Evolutionary conservation across 768 basidiomycete genomes (phyloP), one percentile per base, ranked within the genome.

Genomic region (Hydnum rufescens): DNA sequence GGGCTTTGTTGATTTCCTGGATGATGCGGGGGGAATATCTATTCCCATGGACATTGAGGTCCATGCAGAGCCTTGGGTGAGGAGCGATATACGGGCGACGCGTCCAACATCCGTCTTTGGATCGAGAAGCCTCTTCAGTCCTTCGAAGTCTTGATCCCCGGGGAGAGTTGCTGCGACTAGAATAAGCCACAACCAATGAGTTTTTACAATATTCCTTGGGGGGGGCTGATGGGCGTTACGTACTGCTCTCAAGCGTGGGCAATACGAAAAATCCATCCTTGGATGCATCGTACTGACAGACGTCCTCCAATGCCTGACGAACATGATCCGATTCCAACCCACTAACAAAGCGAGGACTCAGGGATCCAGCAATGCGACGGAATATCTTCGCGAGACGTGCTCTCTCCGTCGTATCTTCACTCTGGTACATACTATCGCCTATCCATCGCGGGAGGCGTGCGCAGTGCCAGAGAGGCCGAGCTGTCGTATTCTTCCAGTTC

Each of bases 181-280:
- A 39, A 39, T 39, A 39, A 13, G 36, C 22, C 13, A 39, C 36
- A n/a, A n/a, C n/a, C n/a, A n/a, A n/a, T n/a, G n/a, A n/a, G n/a
- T n/a, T n/a, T n/a, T n/a, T n/a, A n/a, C n/a, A n/a, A n/a, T n/a
- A n/a, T n/a, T n/a, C n/a, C n/a, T n/a, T n/a, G n/a, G n/a, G n/a
- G n/a, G n/a, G n/a, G n/a, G 63, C 64, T 16, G 64, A 47, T 23
- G 32, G 34, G 3, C 22, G 23, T 42, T 39, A 53, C 64, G 54
- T 34, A 66, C 65, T 62, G 59, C 64, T 65, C 55, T 67, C 61
- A 26, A 66, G 59, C 8, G 65, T 63, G 5, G 66, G 64, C 23
- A 65, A 53, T 4, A 67, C 51, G 13, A 67, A 57, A 55, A 66
- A 67, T 28, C 64, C 64, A 44, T 67, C 64, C 5, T 56, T 58